phyloP scores from a whole-genome alignment of 148 eudicot species.

The Chenopodium berlandieri region DNA sequence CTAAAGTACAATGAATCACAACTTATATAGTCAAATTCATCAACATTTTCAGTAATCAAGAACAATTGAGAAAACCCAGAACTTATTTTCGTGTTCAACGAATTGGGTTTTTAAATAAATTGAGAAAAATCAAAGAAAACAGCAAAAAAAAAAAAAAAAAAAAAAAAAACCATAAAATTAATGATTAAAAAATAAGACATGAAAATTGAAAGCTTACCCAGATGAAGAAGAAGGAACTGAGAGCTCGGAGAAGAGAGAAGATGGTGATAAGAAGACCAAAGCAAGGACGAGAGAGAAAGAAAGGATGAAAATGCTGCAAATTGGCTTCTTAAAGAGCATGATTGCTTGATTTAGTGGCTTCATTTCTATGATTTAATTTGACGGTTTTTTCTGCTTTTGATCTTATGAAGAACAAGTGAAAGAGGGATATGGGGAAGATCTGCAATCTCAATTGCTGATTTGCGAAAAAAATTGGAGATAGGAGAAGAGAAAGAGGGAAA shows the following conservation, averaged over 20 bases:
- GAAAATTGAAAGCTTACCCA: slow-evolving; percentile 31
- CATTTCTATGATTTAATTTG: slow-evolving; percentile 16
- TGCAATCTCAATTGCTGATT: not conserved
- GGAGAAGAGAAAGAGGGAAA: not conserved
- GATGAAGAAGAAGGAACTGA: slow-evolving; percentile 32
- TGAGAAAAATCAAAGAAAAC: not conserved
- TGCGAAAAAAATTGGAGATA: not conserved
- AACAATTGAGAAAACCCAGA: not conserved
- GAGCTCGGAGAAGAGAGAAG: slow-evolving; percentile 51
- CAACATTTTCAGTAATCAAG: slow-evolving; percentile 4
- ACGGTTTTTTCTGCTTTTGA: slow-evolving; percentile 6
- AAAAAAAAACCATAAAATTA: not conserved
- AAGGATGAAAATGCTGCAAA: slow-evolving; percentile 36
- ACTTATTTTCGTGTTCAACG: not conserved
- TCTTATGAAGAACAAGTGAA: not conserved
- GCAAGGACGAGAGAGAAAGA: slow-evolving; percentile 44
- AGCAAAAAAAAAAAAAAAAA: too few relatives aligned
- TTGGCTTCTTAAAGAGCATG: slow-evolving; percentile 28
- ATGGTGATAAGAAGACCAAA: slow-evolving; percentile 48
- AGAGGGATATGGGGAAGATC: not conserved
- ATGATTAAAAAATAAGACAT: not conserved
- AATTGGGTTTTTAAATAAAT: not conserved
- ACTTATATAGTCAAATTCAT: not conserved
- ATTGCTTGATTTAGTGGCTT: slow-evolving; percentile 28
- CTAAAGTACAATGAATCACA: not conserved